Evolutionary conservation across 768 basidiomycete species (phyloP).

Genomic region (Gloeostereum incarnatum): DNA sequence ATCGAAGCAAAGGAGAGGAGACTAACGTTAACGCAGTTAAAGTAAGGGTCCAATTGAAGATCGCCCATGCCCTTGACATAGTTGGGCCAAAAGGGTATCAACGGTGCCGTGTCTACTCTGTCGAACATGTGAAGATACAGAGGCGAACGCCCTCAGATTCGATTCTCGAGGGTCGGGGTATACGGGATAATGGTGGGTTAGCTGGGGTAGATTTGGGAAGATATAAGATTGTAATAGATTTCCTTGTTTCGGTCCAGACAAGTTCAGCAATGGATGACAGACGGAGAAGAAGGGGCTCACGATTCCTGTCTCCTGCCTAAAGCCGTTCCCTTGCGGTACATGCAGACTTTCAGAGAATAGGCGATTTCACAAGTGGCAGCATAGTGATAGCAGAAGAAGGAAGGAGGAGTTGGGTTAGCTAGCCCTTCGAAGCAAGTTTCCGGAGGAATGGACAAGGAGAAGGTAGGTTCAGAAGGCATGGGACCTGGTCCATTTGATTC

Average conservation of each 20-base stretch:
- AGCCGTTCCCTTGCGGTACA: neutral
- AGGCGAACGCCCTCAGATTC: neutral
- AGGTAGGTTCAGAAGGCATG: neutral
- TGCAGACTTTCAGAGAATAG: neutral
- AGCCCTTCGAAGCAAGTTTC: neutral
- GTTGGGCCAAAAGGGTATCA: neutral
- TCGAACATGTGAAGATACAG: neutral
- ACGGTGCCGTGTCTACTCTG: neutral
- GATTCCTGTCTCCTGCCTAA: neutral
- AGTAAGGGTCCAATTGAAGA: no score
- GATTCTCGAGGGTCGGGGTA: neutral
- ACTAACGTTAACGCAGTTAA: no score
- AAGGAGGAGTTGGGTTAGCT: neutral
- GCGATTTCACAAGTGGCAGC: neutral
- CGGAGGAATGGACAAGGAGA: neutral
- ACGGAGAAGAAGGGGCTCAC: neutral
- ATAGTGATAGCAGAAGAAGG: neutral
- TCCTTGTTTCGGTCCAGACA: no score
- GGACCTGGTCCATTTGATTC: no score
- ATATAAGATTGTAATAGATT: neutral
- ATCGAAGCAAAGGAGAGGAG: neutral
- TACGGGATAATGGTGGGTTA: neutral
- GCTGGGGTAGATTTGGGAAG: neutral
- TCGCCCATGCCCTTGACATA: no score
- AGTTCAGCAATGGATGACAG: no score